Base-by-base conservation (phyloP, 352 stramenopile genomes). In the Pythium rhizo-oryzae region DNA sequence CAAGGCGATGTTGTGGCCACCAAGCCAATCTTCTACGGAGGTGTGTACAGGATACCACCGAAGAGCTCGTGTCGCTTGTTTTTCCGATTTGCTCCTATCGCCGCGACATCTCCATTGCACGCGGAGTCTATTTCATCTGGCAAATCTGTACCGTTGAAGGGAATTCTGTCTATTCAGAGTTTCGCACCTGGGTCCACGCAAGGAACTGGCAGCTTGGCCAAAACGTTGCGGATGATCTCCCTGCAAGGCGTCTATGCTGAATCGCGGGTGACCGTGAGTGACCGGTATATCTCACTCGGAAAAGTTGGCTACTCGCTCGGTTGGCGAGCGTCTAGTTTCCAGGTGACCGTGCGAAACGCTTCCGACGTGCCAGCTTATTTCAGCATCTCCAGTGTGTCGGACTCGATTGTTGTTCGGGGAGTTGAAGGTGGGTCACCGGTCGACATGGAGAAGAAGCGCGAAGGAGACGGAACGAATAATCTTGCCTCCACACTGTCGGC, bases 221-320 rank as follows among this genome's bases (percentile, higher is more conserved):
- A 74, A 35, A 96, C 84, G 0, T 62, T 96, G 16, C 91, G 87
- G 59, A 59, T 87, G 9, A 64, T 96, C 21, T 79, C 82, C 30
- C 44, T 94, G 21, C 71, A 62, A 19, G 89, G 87, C 5, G 72
- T 59, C 11, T 95, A 91, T 66, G 84, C 84, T 13, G 83, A 96
- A 52, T 77, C 89, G 8, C 69, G 57, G 19, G 74, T 96, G 50
- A 62, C 76, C 16, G 74, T 94, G 18, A n/a, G 58, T 18, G 80
- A 93, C 19, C 87, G 78, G 21, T 50, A 55, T 15, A 51, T 96
- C 21, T 78, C 77, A 33, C 69, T 96, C 28, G 89, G 89, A 46
- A 96, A 96, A 60, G 87, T 96, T 62, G 86, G 87, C 2, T 96
- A 93, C 59, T 82, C 78, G 8, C 79, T 91, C 58, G 84, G 84